Base-by-base conservation (phyloP, 2,329 filamentous ascomycete species). In the Scedosporium dehoogii region DNA sequence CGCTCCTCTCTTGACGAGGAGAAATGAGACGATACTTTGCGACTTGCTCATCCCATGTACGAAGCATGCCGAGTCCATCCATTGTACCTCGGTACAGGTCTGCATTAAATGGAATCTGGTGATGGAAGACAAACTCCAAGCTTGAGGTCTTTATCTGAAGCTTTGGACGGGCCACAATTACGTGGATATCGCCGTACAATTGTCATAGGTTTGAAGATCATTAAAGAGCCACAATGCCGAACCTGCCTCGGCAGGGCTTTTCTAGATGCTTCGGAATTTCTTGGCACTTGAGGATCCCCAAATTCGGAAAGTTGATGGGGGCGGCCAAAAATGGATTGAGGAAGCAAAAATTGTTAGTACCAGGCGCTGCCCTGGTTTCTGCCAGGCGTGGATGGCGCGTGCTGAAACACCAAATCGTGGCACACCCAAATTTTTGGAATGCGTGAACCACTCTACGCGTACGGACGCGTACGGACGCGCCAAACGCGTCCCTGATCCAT, bases 401-500 rank as follows among this genome's bases (percentile, higher is more conserved):
- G 51, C 51, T 55, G 51, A 55, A 55, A 55, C 51, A 14, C 44
- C 21, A 38, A 12, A 12, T 38, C 12, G 51, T 23, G 12, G 51
- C 51, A 55, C 12, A 10, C 9, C 44, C n/a, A 21, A 21, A 38
- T 12, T 38, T 48, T 48, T 48, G 44, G 44, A n/a, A n/a, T 48
- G 44, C 16, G 14, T 18, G 14, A 9, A 53, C n/a, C 44, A 53
- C 59, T 60, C 25, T 51, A 60, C 59, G 59, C 59, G 59, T 41
- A n/a, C 9, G 16, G 16, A 51, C 59, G 44, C 59, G 59, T 53
- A 10, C 16, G 10, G 58, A 27, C 58, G 58, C 58, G 58, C 38
- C 7, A 23, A 51, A 60, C 59, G 59, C 59, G 59, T 46, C 44
- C 23, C 56, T 48, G 16, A 9, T 67, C 68, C 14, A 12, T 55